These are phyloP conservation scores for Talaromyces funiculosus DNA, from an alignment of 2,329 filamentous ascomycete species.

Conservation along the genomic window DNA sequence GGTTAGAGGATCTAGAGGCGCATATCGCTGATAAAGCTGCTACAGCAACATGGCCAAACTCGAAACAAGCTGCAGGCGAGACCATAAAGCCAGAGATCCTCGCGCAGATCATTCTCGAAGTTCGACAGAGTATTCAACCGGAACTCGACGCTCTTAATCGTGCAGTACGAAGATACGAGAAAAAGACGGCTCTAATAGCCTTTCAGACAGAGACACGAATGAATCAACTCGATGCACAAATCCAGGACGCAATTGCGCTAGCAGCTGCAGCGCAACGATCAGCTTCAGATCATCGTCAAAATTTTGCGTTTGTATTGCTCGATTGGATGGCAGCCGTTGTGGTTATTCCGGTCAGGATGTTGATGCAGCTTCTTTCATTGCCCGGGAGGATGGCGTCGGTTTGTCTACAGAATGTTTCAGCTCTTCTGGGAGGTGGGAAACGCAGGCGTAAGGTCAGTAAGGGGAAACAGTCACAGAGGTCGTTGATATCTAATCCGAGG, in stretches of 20 bases:
- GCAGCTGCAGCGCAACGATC: constrained; percentile 60
- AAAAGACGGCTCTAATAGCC: constrained; percentile 69
- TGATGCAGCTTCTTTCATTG: constrained; percentile 25
- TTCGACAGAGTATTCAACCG: constrained; percentile 63
- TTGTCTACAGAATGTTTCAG: constrained; percentile 17
- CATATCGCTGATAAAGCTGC: constrained; percentile 41
- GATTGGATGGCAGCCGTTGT: constrained; percentile 33
- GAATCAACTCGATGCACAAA: constrained; percentile 61
- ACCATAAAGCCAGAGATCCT: constrained; percentile 28
- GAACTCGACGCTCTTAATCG: constrained; percentile 85
- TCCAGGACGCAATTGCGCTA: constrained; percentile 74
- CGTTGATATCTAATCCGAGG: background rate
- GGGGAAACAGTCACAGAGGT: constrained; percentile 19
- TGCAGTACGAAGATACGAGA: constrained; percentile 86
- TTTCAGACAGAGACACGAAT: constrained; percentile 72
- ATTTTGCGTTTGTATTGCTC: constrained; percentile 26
- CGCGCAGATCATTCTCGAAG: constrained; percentile 45
- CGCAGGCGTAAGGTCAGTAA: constrained; percentile 15
- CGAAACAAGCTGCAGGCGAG: constrained; percentile 15
- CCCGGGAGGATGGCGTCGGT: constrained; percentile 24
- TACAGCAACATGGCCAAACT: background rate
- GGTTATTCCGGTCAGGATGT: constrained; percentile 32
- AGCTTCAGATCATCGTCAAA: constrained; percentile 18
- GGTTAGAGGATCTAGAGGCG: constrained; percentile 65
- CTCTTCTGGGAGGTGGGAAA: background rate